Base-by-base conservation (phyloP, 345 rosid genomes). In the Citrus reticulata region DNA sequence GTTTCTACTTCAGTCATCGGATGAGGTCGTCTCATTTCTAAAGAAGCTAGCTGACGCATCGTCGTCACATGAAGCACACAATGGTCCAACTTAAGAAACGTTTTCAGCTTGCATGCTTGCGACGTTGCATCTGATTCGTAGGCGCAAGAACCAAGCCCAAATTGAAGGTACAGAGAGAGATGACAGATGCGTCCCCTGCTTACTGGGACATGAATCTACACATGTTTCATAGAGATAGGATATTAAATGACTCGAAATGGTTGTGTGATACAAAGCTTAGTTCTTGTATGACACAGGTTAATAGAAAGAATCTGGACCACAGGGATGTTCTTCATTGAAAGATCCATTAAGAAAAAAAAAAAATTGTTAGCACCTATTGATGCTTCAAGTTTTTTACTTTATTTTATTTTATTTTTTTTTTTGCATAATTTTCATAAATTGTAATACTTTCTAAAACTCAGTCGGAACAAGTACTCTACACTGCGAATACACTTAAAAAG, bases 11-110 rank as follows among this genome's bases (percentile, higher is more conserved):
- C 84, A 79, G 22, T 92, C 99, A 7, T 90, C 99, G 0, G 98
- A 94, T 29, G 95, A 94, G 22, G 98, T 93, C 0, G 95, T 93
- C 24, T 70, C 92, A 59, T 93, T 97, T 72, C 89, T 97, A 22
- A 86, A 77, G 85, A 90, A 83, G 73, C 87, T 97, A 60, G 93
- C 93, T 2, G 78, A 78, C 74, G 84, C 88, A 0, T 73, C 90
- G 13, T 25, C 29, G 3, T 73, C 71, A 19, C 58, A 17, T 54
- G 58, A 57, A 80, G 64, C 77, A 5, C 70, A 19, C 66, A 20
- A 30, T 42, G 34, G 69, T 42, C 11, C 70, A 39, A 24, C 67
- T 40, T 64, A 27, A n/a, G 49, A 25, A 68, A 72, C 11, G 30
- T 17, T n/a, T 55, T 68, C 42, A 34, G 42, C 49, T 73, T 17